phyloP scores from a whole-genome alignment of 2,329 filamentous ascomycete genomes.

The Fusarium liriodendri region DNA sequence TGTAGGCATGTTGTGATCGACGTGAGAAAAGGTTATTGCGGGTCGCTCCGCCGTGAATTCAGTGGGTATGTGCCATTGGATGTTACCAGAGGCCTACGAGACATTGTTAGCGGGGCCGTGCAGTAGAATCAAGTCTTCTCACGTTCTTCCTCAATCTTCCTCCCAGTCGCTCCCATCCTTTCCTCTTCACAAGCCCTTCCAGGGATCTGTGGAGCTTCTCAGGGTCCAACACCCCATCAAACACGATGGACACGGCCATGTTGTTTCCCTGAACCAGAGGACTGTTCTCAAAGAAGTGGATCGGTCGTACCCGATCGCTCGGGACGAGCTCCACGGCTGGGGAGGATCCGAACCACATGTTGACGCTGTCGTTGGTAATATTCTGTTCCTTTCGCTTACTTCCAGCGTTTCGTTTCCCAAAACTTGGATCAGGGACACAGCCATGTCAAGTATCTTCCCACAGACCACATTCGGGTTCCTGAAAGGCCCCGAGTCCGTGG shows the following conservation, averaged over 20 bases:
- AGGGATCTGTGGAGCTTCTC: slow-evolving; percentile 9
- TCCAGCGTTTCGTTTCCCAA: neutral
- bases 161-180: slow-evolving; percentile 21
- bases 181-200: slow-evolving; percentile 4
- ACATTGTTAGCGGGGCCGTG: neutral
- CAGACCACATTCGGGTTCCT: neutral
- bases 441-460: neutral
- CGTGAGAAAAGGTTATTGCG: slow-evolving; percentile 8
- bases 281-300: slow-evolving; percentile 29
- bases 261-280: slow-evolving; percentile 21
- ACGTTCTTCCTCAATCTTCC: slow-evolving; percentile 28
- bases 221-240: slow-evolving; percentile 25
- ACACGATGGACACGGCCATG: slow-evolving; percentile 26
- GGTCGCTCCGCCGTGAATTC: slow-evolving; percentile 14
- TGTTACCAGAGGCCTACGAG: slow-evolving; percentile 3
- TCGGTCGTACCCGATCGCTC: slow-evolving; percentile 15
- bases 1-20: slow-evolving; percentile 5
- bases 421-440: neutral
- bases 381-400: neutral
- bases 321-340: slow-evolving; percentile 16
- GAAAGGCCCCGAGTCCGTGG: neutral
- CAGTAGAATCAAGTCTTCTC: neutral
- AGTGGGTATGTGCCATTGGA: slow-evolving; percentile 28
- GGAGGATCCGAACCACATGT: slow-evolving; percentile 8
- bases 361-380: neutral